phyloP scores from a whole-genome alignment of 2,329 filamentous ascomycete species.

The Exserohilum turcica region DNA sequence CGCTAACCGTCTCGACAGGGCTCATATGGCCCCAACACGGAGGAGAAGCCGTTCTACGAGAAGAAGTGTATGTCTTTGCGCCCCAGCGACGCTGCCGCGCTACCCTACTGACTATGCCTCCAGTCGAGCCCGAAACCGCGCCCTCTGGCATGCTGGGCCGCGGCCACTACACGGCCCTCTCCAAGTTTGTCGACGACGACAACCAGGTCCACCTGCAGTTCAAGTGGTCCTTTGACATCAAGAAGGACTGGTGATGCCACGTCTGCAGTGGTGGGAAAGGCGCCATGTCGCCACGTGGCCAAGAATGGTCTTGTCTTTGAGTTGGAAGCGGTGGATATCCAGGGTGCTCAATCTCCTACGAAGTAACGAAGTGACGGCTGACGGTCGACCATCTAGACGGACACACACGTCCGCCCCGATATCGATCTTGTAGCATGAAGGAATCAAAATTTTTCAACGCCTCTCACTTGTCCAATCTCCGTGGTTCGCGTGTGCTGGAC shows the following conservation, averaged over 20 bases:
- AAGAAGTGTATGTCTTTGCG: constrained; percentile 80
- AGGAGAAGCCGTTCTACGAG: constrained; percentile 80
- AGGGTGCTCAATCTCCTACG: constrained; percentile 18
- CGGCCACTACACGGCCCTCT: constrained; percentile 86
- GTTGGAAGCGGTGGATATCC: constrained; percentile 22
- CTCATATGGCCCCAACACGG: constrained; percentile 91
- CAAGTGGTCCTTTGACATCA: constrained; percentile 95
- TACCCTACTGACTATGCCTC: constrained; percentile 13
- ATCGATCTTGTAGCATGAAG: constrained; percentile 8
- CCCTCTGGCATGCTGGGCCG: constrained; percentile 88
- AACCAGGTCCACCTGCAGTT: constrained; percentile 88
- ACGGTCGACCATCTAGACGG: constrained; percentile 26
- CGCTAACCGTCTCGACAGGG: constrained; percentile 61
- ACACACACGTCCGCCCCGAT: constrained; percentile 14
- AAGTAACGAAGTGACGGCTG: constrained; percentile 36
- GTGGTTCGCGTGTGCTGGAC: constrained; percentile 7
- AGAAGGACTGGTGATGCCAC: constrained; percentile 82
- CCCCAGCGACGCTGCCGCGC: background rate
- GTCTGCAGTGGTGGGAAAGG: constrained; percentile 1
- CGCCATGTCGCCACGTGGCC: constrained; percentile 15
- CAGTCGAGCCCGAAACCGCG: constrained; percentile 89
- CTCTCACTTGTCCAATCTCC: constrained; percentile 17
- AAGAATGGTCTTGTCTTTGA: constrained; percentile 12
- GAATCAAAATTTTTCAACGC: constrained; percentile 10
- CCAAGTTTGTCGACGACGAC: constrained; percentile 94